A percentile compares a stretch with the other conserved stretches of the same genome.
Evolutionary conservation across 768 basidiomycete species (phyloP).

Genomic region (Russula earlei): DNA sequence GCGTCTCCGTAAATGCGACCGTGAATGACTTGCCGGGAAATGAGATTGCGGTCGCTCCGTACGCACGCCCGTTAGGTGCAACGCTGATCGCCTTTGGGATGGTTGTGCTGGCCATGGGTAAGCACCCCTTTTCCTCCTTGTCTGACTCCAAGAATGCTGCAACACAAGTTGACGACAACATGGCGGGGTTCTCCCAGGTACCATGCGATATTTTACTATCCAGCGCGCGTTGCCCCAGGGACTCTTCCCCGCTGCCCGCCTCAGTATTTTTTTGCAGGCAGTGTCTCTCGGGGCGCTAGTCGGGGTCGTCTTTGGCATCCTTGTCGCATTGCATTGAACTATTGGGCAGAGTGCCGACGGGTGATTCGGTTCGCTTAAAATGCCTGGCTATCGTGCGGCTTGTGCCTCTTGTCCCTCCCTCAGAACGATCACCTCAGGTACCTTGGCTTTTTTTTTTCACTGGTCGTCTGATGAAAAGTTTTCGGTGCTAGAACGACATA

Average conservation of each 20-base stretch:
- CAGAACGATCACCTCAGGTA: not conserved
- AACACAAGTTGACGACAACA: not conserved
- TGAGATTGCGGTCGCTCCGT: constrained; percentile 18
- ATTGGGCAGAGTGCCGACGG: no score
- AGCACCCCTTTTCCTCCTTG: not conserved
- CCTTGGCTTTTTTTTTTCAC: not conserved
- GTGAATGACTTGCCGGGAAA: constrained; percentile 9
- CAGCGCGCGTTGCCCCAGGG: constrained; percentile 32
- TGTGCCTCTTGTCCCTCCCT: not conserved
- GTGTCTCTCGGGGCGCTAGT: constrained; percentile 27
- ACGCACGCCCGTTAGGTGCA: constrained; percentile 39
- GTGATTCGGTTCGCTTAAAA: not conserved
- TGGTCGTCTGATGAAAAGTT: not conserved
- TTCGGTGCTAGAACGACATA: not conserved
- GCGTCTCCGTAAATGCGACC: constrained; percentile 25
- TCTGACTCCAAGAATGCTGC: not conserved
- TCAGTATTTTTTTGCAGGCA: constrained; percentile 27
- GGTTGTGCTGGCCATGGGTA: constrained; percentile 29
- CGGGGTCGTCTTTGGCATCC: constrained; percentile 31
- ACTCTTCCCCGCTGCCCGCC: constrained; percentile 34
- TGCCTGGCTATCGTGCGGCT: not conserved
- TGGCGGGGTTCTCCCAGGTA: constrained; percentile 20
- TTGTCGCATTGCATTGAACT: constrained; percentile 23
- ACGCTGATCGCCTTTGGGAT: constrained; percentile 31
- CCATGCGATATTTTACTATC: constrained; percentile 32